Evolutionary conservation across 768 basidiomycete genomes (phyloP), one percentile per base, ranked within the genome.

Genomic region (Amanita inopinata): DNA sequence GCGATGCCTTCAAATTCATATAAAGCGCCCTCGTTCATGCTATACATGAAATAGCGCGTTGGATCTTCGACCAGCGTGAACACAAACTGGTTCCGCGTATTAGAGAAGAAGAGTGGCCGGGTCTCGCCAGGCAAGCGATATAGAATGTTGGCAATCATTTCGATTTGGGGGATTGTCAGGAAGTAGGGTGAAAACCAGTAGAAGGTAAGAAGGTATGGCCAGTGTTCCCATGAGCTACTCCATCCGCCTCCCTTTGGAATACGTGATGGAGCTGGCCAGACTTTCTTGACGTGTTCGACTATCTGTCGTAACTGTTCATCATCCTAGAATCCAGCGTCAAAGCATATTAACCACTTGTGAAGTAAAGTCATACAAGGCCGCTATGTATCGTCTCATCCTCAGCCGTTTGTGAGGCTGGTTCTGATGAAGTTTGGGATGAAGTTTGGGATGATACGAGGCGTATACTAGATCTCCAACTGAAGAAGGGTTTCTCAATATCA

Each of bases 141-240:
- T 12, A 49, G 48, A 15, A 65, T 51, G 45, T 61, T 64, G 14
- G 61, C 50, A n/a, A 59, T 44, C 57, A 61, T 58, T 38, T 63
- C 57, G 36, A 64, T 60, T 49, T 61, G 60, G 3, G 62, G 62
- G 32, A 64, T 51, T 51, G 52, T 59, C 32, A 66, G 59, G 42
- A 58, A 64, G 50, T 63, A 59, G 2, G 62, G 57, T 2, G 56
- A 58, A 39, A 51, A 50, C 48, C 60, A 62, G 52, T 57, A 66
- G 45, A 60, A 49, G 5, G 60, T 58, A 20, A 60, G 43, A 17
- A 65, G 54, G 47, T 53, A 52, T 3, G 52, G 36, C 58, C 59
- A 63, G 9, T 40, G 19, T 5, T 51, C 39, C 60, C 61, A 64
- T 30, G 51, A 48, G 15, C 56, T 48, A 40, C 57, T 58, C 63